A percentile compares a stretch with the other conserved stretches of the same genome.
Evolutionary conservation across 2,329 filamentous ascomycete genomes (phyloP).

Genomic region (Aspergillus tamarii): DNA sequence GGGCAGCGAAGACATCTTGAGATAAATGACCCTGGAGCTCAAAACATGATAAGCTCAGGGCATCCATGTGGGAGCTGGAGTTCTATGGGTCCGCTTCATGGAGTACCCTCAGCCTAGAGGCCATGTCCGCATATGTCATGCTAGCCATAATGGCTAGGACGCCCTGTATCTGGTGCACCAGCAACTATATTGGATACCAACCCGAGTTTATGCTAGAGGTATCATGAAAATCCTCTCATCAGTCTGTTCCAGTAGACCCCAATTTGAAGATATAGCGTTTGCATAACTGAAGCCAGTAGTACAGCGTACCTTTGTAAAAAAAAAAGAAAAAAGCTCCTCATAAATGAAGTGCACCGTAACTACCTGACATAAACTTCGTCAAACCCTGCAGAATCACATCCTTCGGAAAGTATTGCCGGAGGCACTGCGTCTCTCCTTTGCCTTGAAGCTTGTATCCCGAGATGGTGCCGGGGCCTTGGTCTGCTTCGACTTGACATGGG

Average conservation of each 20-base stretch:
- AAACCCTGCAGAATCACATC: constrained; percentile 38
- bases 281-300: neutral
- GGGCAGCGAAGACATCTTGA: neutral
- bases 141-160: neutral
- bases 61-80: neutral
- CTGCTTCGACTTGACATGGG: constrained; percentile 48
- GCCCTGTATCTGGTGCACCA: neutral
- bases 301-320: neutral
- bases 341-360: neutral
- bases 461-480: constrained; percentile 24
- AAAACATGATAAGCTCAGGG: neutral
- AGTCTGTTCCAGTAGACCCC: neutral
- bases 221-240: neutral
- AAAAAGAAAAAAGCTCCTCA: neutral
- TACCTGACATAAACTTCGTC: neutral
- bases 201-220: neutral
- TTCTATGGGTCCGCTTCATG: neutral
- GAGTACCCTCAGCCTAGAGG: neutral
- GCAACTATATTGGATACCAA: neutral
- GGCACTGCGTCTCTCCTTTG: constrained; percentile 52
- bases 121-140: neutral
- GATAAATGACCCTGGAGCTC: neutral
- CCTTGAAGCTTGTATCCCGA: constrained; percentile 26
- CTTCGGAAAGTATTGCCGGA: constrained; percentile 53
- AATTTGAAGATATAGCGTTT: neutral